Base-by-base conservation (phyloP, 2,329 filamentous ascomycete species). In the Arthrobotrys megalospora region DNA sequence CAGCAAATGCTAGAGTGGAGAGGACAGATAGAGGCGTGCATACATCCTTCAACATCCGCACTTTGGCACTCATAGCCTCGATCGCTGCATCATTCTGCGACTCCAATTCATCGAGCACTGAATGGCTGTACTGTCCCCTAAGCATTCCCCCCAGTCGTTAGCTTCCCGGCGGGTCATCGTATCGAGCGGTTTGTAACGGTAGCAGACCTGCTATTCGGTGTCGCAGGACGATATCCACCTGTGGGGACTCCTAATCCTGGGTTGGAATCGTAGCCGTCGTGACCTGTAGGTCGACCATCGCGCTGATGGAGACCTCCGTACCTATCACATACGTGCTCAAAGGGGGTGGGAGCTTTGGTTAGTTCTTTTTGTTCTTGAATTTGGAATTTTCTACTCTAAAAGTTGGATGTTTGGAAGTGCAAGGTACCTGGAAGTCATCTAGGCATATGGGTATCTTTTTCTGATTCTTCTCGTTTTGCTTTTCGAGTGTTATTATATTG, bases 71-170 rank as follows among this genome's bases (percentile, higher is more conserved):
- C 83, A 97, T 94, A n/a, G 94, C 93, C 79, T 93, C 92, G 10
- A 97, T 91, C 82, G 97, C 91, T 75, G 90, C 88, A 81, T 97
- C 94, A 83, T 98, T 98, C 86, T 99, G 96, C 83, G 92, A 95
- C 86, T 99, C 96, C 78, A 99, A 88, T 85, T 97, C 94, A 83
- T 93, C 93, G 66, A 99, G 88, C 58, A 97, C 93, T 19, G 94
- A 92, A 82, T 96, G 92, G 83, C 92, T 95, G 84, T 98, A 98
- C 84, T 97, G 94, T 12, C 95, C 95, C 83, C 91, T 93, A 21
- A 8, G 10, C 36, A 63, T 63, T 47, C 1, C 3, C 12, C 47
- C 11, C 47, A 8, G 28, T 2, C 47, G 12, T 38, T 76, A 24
- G 55, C 16, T 38, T 14, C 48, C n/a, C 21, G 50, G 28, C 6